phyloP scores from a whole-genome alignment of 2,329 filamentous ascomycete genomes.

The Pezicula rhizophila region DNA sequence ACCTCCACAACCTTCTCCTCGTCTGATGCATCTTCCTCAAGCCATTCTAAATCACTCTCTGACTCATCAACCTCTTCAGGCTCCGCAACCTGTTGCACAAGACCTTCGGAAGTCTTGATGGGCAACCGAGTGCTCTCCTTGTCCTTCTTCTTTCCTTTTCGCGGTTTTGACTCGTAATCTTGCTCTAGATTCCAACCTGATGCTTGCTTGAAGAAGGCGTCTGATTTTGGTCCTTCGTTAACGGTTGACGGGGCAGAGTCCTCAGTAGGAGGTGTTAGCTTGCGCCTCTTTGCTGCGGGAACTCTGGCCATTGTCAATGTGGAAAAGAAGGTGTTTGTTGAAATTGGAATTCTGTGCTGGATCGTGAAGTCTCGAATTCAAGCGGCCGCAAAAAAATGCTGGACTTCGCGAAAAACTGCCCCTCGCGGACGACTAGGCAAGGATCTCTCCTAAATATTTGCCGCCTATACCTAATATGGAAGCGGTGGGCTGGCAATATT shows the following conservation, averaged over 20 bases:
- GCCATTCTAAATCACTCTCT: constrained; percentile 56
- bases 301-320: constrained; percentile 22
- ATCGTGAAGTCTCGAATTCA: constrained; percentile 7
- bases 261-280: constrained; percentile 47
- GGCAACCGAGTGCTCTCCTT: constrained; percentile 69
- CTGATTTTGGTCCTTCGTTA: constrained; percentile 17
- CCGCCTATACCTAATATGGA: too few relatives aligned
- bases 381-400: constrained; percentile 14
- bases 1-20: constrained; percentile 43
- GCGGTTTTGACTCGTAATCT: constrained; percentile 75
- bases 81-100: constrained; percentile 54
- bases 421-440: constrained; percentile 3
- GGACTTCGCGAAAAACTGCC: constrained; percentile 16
- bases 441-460: too few relatives aligned
- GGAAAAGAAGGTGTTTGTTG: constrained; percentile 1
- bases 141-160: constrained; percentile 69
- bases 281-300: constrained; percentile 47
- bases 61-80: constrained; percentile 45
- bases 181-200: constrained; percentile 88
- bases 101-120: constrained; percentile 78
- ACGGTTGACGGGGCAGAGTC: constrained; percentile 26
- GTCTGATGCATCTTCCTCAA: constrained; percentile 46
- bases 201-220: constrained; percentile 62
- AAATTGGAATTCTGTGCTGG: background rate
- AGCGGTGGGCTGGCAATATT: too few relatives aligned